Evolutionary conservation across 2,329 filamentous ascomycete species (phyloP), one percentile per base, ranked within the genome.

Genomic region (Samsoniella hepiali): DNA sequence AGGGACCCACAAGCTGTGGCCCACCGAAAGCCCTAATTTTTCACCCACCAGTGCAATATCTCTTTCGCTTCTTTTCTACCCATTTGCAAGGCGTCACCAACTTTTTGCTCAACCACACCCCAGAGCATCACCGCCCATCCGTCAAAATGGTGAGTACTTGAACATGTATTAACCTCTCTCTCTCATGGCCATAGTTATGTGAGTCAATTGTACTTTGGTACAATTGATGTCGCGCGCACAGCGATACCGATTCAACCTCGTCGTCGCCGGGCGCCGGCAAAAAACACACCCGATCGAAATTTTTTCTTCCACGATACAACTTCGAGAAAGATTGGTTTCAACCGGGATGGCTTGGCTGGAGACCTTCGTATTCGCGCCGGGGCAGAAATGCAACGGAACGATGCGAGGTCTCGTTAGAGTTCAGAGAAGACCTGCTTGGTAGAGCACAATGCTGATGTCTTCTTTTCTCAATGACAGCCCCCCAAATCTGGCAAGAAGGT

Each of bases 391-490:
- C 78, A 78, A 75, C 74, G 74, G 74, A 70, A 75, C 15, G 27
- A 50, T 50, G 34, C 44, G 79, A 81, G 69, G 70, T 84, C 90
- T 95, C 91, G 89, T 82, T 96, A 96, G 92, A 96, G 92, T 90
- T 90, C 82, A 90, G 87, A 89, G 88, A 91, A 89, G 91, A 84
- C 77, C 79, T 84, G 83, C 82, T 82, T 81, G 81, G 84, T 89
- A 89, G 86, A 62, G 59, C 59, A 62, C 88, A 86, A 84, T 86
- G 90, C 93, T 97, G 91, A 96, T 92, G 84, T 91, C 89, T 92
- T 96, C 91, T 95, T 93, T 96, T 92, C 94, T 98, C 94, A 95
- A 98, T 98, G 93, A 98, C 85, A 98, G 95, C 92, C 95, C 90
- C 91, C 94, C 79, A 99, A 98, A 86, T 79, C 85, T 77, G 93